phyloP scores from a whole-genome alignment of 2,329 filamentous ascomycete genomes.

The Cadophora sp. region DNA sequence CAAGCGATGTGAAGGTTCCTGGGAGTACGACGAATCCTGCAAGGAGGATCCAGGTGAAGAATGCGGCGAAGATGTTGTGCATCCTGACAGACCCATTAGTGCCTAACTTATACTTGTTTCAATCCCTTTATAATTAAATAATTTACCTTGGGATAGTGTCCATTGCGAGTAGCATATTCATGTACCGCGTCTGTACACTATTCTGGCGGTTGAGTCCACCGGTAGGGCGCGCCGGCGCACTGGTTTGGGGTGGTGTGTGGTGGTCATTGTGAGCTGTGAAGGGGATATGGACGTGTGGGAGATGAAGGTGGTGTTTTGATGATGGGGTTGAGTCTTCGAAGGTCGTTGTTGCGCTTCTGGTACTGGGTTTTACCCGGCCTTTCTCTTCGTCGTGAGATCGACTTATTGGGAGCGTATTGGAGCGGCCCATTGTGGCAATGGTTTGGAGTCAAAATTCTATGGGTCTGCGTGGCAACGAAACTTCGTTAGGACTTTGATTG shows the following conservation, averaged over 20 bases:
- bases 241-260: slow-evolving; percentile 11
- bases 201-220: slow-evolving; percentile 28
- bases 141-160: slow-evolving; percentile 37
- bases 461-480: too few relatives aligned
- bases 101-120: too few relatives aligned
- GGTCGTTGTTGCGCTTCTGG: slow-evolving; percentile 15
- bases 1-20: slow-evolving; percentile 40
- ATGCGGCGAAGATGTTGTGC: slow-evolving; percentile 41
- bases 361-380: slow-evolving; percentile 21
- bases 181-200: slow-evolving; percentile 40
- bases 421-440: slow-evolving; percentile 26
- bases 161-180: slow-evolving; percentile 40
- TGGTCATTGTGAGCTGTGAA: slow-evolving; percentile 16
- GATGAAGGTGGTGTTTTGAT: slow-evolving; percentile 19
- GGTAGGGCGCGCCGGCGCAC: slow-evolving; percentile 5
- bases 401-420: slow-evolving; percentile 28
- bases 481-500: background rate
- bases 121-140: too few relatives aligned
- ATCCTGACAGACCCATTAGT: slow-evolving; percentile 12
- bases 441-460: background rate
- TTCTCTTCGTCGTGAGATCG: slow-evolving; percentile 23
- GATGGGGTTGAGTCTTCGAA: background rate
- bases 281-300: slow-evolving; percentile 21
- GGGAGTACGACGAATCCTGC: slow-evolving; percentile 43
- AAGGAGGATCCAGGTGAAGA: slow-evolving; percentile 42